Conservation (phyloP, 768 basidiomycete species). For the Goffeauzyma gilvescens region DNA sequence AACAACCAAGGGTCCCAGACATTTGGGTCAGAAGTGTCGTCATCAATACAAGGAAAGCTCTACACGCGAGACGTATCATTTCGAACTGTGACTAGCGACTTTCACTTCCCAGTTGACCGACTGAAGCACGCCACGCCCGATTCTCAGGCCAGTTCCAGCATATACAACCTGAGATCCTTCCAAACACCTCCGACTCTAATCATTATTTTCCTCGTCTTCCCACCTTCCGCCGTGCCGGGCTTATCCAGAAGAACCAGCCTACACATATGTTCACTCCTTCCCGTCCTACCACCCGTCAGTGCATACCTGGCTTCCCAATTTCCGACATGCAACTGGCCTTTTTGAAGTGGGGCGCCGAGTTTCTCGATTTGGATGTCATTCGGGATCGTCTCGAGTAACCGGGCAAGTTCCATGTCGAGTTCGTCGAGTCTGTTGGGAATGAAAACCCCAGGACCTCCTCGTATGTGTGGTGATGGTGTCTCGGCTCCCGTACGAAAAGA, state of each 20-base stretch:
- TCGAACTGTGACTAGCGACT: too few relatives aligned
- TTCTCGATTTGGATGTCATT: constrained; percentile 3
- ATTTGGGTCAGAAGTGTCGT: too few relatives aligned
- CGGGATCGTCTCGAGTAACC: background rate
- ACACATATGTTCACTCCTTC: background rate
- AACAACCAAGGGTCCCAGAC: too few relatives aligned
- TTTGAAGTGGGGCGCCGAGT: constrained; percentile 3
- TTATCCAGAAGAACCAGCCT: constrained; percentile 3
- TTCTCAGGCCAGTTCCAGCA: constrained; percentile 4
- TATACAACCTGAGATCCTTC: background rate
- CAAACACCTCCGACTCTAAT: constrained; percentile 2
- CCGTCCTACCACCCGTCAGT: background rate
- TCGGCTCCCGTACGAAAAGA: background rate
- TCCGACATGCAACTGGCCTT: constrained; percentile 6
- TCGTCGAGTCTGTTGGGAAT: constrained; percentile 3
- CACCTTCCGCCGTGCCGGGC: background rate
- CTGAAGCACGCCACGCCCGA: too few relatives aligned
- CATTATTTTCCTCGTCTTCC: constrained; percentile 7
- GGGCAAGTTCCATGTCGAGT: constrained; percentile 4
- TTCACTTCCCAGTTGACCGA: too few relatives aligned
- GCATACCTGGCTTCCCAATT: constrained; percentile 9
- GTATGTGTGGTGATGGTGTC: background rate
- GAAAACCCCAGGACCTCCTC: background rate
- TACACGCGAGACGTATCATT: too few relatives aligned
- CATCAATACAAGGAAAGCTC: too few relatives aligned